A percentile compares a stretch with the other conserved stretches of the same genome.
These are phyloP conservation scores for Aspergillus caelatus DNA, from an alignment of 2,329 filamentous ascomycete genomes.

Conservation along the genomic window DNA sequence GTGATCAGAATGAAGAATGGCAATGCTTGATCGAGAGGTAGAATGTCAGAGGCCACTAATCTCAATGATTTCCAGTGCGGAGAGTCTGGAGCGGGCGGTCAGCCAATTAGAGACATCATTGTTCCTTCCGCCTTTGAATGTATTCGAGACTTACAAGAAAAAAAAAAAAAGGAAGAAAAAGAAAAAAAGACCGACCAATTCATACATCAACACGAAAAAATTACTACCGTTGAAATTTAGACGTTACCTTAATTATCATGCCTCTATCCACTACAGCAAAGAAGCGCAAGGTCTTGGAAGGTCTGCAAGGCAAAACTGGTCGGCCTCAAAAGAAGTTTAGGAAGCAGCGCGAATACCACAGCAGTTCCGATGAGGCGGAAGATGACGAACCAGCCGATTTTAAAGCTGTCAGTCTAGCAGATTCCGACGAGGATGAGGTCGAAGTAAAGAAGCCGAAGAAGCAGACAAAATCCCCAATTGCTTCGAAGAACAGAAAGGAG, in stretches of 20 bases:
- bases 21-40: background rate
- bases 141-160: slow-evolving; percentile 29
- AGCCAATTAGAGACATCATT: slow-evolving; percentile 36
- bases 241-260: slow-evolving; percentile 32
- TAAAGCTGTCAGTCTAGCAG: slow-evolving; percentile 53
- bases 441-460: slow-evolving; percentile 25
- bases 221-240: slow-evolving; percentile 17
- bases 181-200: slow-evolving; percentile 5
- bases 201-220: background rate
- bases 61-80: slow-evolving; percentile 25
- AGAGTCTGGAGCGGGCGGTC: slow-evolving; percentile 18
- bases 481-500: slow-evolving; percentile 20
- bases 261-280: slow-evolving; percentile 42
- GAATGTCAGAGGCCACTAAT: slow-evolving; percentile 22
- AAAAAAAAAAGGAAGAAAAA: slow-evolving; percentile 19
- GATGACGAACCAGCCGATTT: slow-evolving; percentile 50
- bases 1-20: background rate
- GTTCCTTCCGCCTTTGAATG: slow-evolving; percentile 30
- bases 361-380: slow-evolving; percentile 61
- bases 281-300: slow-evolving; percentile 64
- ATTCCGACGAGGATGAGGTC: slow-evolving; percentile 46
- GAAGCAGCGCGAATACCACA: slow-evolving; percentile 66
- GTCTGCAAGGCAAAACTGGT: slow-evolving; percentile 56
- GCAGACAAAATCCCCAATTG: slow-evolving; percentile 22
- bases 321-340: slow-evolving; percentile 61